phyloP scores from a whole-genome alignment of 306 rosid genomes.

The Dalbergia oliveri region DNA sequence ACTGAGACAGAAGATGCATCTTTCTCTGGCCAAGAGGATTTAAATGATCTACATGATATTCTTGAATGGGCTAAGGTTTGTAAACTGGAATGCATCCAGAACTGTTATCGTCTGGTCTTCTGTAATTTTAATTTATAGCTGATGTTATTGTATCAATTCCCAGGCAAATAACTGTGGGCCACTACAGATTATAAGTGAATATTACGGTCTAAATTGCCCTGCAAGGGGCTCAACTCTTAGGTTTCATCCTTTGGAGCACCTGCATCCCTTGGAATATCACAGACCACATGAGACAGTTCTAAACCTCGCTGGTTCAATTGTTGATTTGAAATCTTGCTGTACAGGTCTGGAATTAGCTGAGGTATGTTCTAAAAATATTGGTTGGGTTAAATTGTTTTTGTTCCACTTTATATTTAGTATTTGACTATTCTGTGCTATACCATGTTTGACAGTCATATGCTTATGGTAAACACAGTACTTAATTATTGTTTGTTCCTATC shows the following conservation, averaged over 20 bases:
- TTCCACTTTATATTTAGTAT: slow-evolving; percentile 36
- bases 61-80: slow-evolving; percentile 98
- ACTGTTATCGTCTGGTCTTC: slow-evolving; percentile 33
- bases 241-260: slow-evolving; percentile 80
- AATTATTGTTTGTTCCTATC: slow-evolving; percentile 55
- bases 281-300: slow-evolving; percentile 70
- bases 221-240: slow-evolving; percentile 74
- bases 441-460: slow-evolving; percentile 10
- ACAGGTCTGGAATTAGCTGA: slow-evolving; percentile 78
- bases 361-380: slow-evolving; percentile 59
- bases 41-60: slow-evolving; percentile 80
- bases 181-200: slow-evolving; percentile 84
- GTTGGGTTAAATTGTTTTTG: slow-evolving; percentile 29
- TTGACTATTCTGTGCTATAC: slow-evolving; percentile 23
- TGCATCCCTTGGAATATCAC: slow-evolving; percentile 57
- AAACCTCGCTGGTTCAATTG: slow-evolving; percentile 73
- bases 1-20: slow-evolving; percentile 95
- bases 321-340: slow-evolving; percentile 79
- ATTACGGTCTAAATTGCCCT: slow-evolving; percentile 76
- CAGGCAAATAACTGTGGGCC: slow-evolving; percentile 90
- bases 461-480: slow-evolving; percentile 22
- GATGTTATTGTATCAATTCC: slow-evolving; percentile 40
- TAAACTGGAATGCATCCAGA: slow-evolving; percentile 29
- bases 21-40: slow-evolving; percentile 93
- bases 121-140: slow-evolving; percentile 31